Conservation (phyloP, 2,329 filamentous ascomycete genomes). For the Fusarium scirpi region DNA sequence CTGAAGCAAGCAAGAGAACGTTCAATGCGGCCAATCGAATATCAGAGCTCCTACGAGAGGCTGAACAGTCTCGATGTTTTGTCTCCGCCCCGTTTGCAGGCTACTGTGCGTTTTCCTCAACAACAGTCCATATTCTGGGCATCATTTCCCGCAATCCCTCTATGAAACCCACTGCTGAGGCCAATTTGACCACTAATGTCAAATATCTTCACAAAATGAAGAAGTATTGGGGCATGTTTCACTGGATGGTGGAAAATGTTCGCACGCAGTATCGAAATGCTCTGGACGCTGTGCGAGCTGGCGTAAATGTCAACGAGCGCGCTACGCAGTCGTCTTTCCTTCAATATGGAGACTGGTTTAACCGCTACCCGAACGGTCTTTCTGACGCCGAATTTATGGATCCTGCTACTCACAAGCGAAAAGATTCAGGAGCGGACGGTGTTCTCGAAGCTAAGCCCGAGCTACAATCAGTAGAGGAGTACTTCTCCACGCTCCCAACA, state of each 20-base stretch:
- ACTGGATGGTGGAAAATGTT: constrained; percentile 93
- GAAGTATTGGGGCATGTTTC: constrained; percentile 98
- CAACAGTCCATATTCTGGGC: constrained; percentile 92
- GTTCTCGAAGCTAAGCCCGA: constrained; percentile 90
- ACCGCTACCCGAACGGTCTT: constrained; percentile 92
- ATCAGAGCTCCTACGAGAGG: constrained; percentile 83
- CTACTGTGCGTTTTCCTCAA: constrained; percentile 93
- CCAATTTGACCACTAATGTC: constrained; percentile 87
- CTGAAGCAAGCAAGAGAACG: constrained; percentile 78
- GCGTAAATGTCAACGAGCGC: constrained; percentile 63
- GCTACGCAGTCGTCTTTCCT: constrained; percentile 75
- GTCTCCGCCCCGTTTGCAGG: constrained; percentile 93
- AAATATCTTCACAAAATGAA: constrained; percentile 95
- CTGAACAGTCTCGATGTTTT: constrained; percentile 74
- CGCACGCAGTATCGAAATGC: constrained; percentile 89
- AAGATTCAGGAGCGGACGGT: constrained; percentile 85
- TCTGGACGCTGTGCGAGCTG: constrained; percentile 81
- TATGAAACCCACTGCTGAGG: constrained; percentile 82
- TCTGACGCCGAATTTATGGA: constrained; percentile 87
- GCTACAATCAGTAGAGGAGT: constrained; percentile 94
- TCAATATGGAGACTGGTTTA: constrained; percentile 98
- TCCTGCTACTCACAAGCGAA: constrained; percentile 73
- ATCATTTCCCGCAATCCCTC: constrained; percentile 86
- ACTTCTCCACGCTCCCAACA: constrained; percentile 83
- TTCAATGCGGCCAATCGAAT: constrained; percentile 88